phyloP scores from a whole-genome alignment of 805 yeast species.

The Pichia exigua region DNA sequence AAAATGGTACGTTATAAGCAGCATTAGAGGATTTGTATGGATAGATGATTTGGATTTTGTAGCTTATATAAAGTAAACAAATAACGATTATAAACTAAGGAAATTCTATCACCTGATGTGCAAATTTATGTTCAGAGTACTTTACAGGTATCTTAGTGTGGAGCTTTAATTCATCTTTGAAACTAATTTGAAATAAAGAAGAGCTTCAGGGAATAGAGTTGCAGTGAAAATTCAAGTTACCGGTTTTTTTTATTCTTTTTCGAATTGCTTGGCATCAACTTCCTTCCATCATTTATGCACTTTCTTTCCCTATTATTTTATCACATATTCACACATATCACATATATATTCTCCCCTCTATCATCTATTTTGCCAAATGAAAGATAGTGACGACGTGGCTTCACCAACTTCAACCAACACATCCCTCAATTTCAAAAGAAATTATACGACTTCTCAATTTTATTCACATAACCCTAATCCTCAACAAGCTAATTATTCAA shows the following conservation, averaged over 20 bases:
- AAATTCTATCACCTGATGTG: too few relatives aligned
- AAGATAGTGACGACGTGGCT: background rate
- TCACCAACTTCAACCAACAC: background rate
- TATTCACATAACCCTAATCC: background rate
- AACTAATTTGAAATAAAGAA: too few relatives aligned
- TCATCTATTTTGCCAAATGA: background rate
- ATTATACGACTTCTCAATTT: background rate
- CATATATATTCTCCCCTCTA: background rate
- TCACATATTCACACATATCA: background rate
- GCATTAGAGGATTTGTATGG: too few relatives aligned
- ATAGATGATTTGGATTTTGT: too few relatives aligned
- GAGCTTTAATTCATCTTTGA: too few relatives aligned
- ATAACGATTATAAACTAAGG: too few relatives aligned
- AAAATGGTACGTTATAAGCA: too few relatives aligned
- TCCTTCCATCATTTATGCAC: background rate
- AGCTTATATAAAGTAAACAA: too few relatives aligned
- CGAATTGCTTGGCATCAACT: background rate
- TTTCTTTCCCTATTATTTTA: background rate
- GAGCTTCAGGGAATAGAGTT: too few relatives aligned
- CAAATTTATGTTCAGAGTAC: too few relatives aligned
- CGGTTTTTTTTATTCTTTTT: background rate
- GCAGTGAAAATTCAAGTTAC: background rate
- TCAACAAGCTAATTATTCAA: background rate
- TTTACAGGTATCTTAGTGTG: too few relatives aligned
- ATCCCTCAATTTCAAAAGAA: background rate